phyloP scores from a whole-genome alignment of 352 stramenopile species.

The Globisporangium barbulae region DNA sequence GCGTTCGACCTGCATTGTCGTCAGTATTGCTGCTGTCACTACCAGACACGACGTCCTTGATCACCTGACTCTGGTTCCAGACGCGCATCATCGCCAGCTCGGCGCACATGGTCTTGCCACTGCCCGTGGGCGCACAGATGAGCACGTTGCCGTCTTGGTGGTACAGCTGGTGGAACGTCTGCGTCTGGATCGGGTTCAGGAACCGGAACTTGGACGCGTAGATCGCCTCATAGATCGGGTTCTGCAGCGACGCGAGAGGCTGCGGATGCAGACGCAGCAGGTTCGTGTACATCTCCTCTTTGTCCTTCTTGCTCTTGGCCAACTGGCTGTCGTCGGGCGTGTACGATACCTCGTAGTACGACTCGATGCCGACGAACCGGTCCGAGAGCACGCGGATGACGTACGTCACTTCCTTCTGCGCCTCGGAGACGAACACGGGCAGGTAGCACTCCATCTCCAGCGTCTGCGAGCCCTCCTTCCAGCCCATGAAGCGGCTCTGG shows the following conservation, averaged over 20 bases:
- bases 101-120: constrained; percentile 96
- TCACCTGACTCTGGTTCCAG: constrained; percentile 51
- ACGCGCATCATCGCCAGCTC: constrained; percentile 97
- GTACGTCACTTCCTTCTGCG: constrained; percentile 87
- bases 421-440: constrained; percentile 92
- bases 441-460: constrained; percentile 95
- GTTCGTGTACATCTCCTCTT: constrained; percentile 75
- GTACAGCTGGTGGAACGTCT: constrained; percentile 97
- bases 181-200: constrained; percentile 96
- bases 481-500: constrained; percentile 67
- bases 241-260: constrained; percentile 90
- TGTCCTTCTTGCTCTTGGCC: constrained; percentile 45
- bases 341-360: constrained; percentile 74
- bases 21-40: background rate
- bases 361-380: constrained; percentile 95
- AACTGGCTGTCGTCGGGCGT: constrained; percentile 31
- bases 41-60: constrained; percentile 1
- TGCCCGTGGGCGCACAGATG: constrained; percentile 95
- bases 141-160: constrained; percentile 95
- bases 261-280: constrained; percentile 95
- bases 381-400: constrained; percentile 95
- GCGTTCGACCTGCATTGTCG: background rate
- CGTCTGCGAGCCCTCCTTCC: constrained; percentile 57
- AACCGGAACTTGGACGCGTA: constrained; percentile 89
- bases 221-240: constrained; percentile 89